phyloP scores from a whole-genome alignment of 2,329 filamentous ascomycete genomes.

The Neonectria sp. region DNA sequence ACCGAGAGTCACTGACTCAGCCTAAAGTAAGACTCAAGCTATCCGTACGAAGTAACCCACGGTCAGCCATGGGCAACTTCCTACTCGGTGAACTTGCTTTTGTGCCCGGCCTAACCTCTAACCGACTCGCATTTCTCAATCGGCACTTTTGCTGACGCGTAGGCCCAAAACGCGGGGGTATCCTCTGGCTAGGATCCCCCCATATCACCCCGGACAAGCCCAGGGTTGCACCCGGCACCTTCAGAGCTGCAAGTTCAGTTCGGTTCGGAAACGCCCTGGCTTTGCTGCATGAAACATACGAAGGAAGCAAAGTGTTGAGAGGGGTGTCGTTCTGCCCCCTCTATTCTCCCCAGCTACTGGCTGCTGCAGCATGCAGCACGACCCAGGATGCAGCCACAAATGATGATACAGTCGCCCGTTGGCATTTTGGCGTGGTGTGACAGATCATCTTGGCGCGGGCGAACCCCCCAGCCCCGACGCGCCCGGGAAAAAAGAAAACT shows the following conservation, averaged over 20 bases:
- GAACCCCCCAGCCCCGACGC: constrained; percentile 11
- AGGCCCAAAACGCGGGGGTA: constrained; percentile 9
- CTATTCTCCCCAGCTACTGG: constrained; percentile 10
- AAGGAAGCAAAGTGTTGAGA: constrained; percentile 7
- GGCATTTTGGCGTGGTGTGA: constrained; percentile 18
- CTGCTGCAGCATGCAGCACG: constrained; percentile 17
- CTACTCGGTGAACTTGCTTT: not conserved
- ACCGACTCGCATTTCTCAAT: not conserved
- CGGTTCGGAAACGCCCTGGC: no score
- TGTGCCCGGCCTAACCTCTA: no score
- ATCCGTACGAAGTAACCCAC: not conserved
- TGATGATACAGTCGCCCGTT: not conserved
- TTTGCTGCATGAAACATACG: constrained; percentile 16
- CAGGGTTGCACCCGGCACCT: not conserved
- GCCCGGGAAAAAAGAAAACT: constrained; percentile 10
- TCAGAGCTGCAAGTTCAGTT: not conserved
- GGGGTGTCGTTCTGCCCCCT: not conserved
- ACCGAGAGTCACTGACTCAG: not conserved
- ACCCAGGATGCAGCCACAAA: constrained; percentile 15
- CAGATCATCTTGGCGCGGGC: constrained; percentile 19
- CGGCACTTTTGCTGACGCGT: not conserved
- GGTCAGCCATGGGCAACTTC: not conserved
- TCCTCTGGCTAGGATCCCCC: not conserved
- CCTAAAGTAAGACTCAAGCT: not conserved
- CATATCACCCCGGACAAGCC: not conserved